Evolutionary conservation across 345 rosid species (phyloP).

Genomic region (Hibiscus syriacus): DNA sequence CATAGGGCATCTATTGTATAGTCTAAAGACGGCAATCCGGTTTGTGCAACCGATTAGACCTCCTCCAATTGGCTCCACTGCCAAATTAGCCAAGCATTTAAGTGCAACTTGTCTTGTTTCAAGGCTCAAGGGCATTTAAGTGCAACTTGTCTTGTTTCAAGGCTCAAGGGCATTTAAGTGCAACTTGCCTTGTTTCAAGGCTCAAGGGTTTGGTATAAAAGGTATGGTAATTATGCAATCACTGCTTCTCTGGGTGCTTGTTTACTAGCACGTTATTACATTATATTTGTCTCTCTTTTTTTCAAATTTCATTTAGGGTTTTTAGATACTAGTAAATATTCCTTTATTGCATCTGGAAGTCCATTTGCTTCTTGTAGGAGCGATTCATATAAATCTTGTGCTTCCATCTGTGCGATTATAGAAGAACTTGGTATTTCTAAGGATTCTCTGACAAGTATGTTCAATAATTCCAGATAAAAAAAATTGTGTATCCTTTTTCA

Average conservation of each 20-base stretch:
- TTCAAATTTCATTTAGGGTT: neutral
- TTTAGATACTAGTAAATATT: neutral
- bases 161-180: neutral
- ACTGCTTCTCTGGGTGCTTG: neutral
- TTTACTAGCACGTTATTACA: neutral
- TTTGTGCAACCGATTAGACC: neutral
- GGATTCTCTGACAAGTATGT: no score
- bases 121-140: neutral
- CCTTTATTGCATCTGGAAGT: neutral
- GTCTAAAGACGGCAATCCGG: neutral
- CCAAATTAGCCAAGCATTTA: neutral
- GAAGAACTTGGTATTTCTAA: no score
- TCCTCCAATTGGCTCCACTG: neutral
- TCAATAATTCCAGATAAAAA: no score
- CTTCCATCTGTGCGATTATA: no score
- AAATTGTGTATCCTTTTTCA: no score
- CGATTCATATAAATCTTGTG: no score
- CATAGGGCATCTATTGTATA: neutral
- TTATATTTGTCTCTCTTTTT: no score
- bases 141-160: neutral
- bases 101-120: neutral
- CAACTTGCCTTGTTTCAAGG: neutral
- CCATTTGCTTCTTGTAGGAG: no score
- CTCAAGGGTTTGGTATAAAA: neutral
- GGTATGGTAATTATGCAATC: neutral